Base-by-base conservation (phyloP, 78 protist genomes). In the Creolimax fragrantissima region DNA sequence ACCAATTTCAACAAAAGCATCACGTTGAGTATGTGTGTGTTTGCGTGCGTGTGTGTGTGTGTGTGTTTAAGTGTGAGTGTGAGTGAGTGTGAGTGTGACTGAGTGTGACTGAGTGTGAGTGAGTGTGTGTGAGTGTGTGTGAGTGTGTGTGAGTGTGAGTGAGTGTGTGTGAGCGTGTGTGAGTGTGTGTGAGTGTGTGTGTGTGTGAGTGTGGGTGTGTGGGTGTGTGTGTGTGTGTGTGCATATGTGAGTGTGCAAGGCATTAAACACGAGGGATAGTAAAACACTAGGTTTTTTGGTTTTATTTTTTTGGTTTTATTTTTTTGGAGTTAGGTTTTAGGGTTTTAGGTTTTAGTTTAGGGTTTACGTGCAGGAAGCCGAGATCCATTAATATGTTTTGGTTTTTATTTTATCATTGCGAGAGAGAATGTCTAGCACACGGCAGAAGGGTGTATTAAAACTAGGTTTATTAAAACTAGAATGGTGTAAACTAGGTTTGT, bases 61-160 rank as follows among this genome's bases (percentile, higher is more conserved):
- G 85, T 83, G 85, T 83, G 85, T n/a, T 35, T 83, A 11, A 11
- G 85, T 83, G 85, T 11, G 5, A 5, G 85, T 11, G 5, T 11
- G 85, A 39, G 5, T 83, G 85, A 39, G 85, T 83, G 11, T 83
- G 85, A 5, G 5, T 11, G 5, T 11, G 85, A 39, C 44, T 11
- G 11, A 39, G 5, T 83, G 85, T 83, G 85, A 39, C 44, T 83
- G 85, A 39, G 85, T 83, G 5, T 83, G 85, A 39, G 85, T 83
- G 85, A 39, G 85, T 83, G 85, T 83, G 85, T 83, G 85, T 83
- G 85, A n/a, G 85, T 83, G 85, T 11, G 85, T 83, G 85, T 83
- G 5, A 5, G 85, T 83, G 5, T 83, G 85, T 11, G 85, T 11
- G 4, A 39, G 85, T 11, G 85, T 11, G 85, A n/a, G 85, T 11